Base-by-base conservation (phyloP, 75 land plant species). In the Pseudotsuga menziesii region DNA sequence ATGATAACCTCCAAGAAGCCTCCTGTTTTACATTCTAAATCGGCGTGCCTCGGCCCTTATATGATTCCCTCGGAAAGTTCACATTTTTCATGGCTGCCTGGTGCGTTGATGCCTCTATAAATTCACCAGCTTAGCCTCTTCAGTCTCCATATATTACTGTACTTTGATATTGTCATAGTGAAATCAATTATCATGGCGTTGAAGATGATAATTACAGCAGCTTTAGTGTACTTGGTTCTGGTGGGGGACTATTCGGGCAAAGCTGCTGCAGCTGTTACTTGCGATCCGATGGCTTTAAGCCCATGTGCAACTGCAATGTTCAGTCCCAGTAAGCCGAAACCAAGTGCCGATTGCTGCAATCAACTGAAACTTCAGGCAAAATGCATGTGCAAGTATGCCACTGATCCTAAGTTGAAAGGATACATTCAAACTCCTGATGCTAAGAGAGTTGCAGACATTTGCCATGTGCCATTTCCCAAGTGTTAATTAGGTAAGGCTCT, bases 281-380 rank as follows among this genome's bases (percentile, higher is more conserved):
- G 70, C 16, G 39, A 66, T 4, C 70, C 70, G 3, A 35, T 66
- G 70, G 70, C 70, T 3, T 27, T 66, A 20, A 66, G 70, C 35
- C n/a, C 70, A 14, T 66, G 70, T 66, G 70, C 70, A 14, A 66
- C 39, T 66, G 70, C 70, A 15, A 66, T 66, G 44, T 66, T 66
- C 26, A 27, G 70, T 7, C 41, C 70, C 3, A 3, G 41, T 39
- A 66, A 66, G 70, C 70, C 70, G 17, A 66, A 35, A 14, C 70
- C 70, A 14, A 66, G 20, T 5, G 4, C 70, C 17, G 70, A 35
- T 4, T 66, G 70, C 70, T 66, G 70, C 70, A 66, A 35, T 39
- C 29, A 64, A 19, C 69, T 64, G 20, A 64, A 64, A 20, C 3
- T 35, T 17, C 69, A 64, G 44, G 39, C 29, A 39, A 64, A 39